Evolutionary conservation across 371 early-diverging fungal genomes (phyloP), one percentile per base, ranked within the genome.

Genomic region (Mortierella sp.): DNA sequence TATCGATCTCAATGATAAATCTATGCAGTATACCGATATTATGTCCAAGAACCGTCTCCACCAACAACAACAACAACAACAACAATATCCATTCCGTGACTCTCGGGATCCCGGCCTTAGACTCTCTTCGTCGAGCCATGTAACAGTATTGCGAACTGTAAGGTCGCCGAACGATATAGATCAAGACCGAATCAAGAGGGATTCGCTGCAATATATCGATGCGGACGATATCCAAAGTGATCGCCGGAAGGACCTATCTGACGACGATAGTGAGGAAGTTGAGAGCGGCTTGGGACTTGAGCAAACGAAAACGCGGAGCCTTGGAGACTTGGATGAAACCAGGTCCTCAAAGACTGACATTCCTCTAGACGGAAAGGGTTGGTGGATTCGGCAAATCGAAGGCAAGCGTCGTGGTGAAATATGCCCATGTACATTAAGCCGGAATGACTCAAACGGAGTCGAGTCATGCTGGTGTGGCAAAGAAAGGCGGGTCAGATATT

Each of bases 381-480:
- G 79, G 79, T 79, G 79, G 79, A 65, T 79, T 26, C 70, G 73
- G 3, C 79, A 79, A 60, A 70, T 79, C 28, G 79, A 79, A 24
- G 79, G 73, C 43, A 79, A 68, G 45, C 66, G 74, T 3, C 65
- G 73, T 14, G 78, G 78, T 0, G 78, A 78, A 70, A 68, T 78
- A 14, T 78, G 78, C 28, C 78, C 78, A 0, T 78, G 78, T 28
- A 73, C 69, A 3, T 5, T 60, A 45, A 45, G 35, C 37, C 51
- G 45, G 16, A 30, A 26, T 6, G 55, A 20, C 0, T 26, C 58
- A 18, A n/a, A 35, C 3, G 66, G 54, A 12, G 26, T 39, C n/a
- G 63, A 37, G 24, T 37, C 66, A 12, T 78, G 78, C 10, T 78
- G 78, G 78, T 78, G 78, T 47, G 78, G 78, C 3, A 72, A 72